Conservation (phyloP, 345 rosid species). For the Pelargonium nanum region DNA sequence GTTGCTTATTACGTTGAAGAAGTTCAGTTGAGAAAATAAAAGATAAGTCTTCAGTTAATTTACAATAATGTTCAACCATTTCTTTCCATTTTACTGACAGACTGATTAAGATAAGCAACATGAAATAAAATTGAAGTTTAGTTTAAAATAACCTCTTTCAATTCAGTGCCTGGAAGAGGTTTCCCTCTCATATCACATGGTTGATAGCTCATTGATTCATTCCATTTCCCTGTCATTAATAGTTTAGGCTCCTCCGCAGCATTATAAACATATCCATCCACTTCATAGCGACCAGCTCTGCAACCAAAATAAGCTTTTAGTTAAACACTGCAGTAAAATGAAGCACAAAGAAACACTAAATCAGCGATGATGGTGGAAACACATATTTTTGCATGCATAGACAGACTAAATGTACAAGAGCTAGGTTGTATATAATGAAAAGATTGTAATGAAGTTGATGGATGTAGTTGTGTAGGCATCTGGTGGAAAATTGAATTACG, state of each 20-base stretch:
- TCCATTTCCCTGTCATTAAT: constrained; percentile 83
- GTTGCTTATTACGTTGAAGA: not conserved
- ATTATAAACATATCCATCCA: constrained; percentile 71
- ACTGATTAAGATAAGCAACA: not conserved
- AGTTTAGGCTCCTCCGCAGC: constrained; percentile 69
- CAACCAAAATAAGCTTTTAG: constrained; percentile 8
- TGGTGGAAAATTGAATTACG: too few species aligned
- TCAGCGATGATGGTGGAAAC: not conserved
- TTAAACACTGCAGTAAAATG: not conserved
- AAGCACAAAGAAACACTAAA: not conserved
- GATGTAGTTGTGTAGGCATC: too few species aligned
- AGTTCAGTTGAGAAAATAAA: not conserved
- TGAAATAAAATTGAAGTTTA: not conserved
- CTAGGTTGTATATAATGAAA: too few species aligned
- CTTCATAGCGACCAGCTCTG: constrained; percentile 84
- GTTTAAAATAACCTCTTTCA: constrained; percentile 41
- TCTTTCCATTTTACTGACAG: not conserved
- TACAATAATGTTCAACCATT: too few species aligned
- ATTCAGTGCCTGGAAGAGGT: constrained; percentile 59
- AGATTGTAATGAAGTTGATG: too few species aligned
- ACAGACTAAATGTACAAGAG: too few species aligned
- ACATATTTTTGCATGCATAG: too few species aligned
- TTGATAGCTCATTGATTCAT: constrained; percentile 66
- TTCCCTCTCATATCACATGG: constrained; percentile 76
- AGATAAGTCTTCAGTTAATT: not conserved